phyloP scores from a whole-genome alignment of 768 basidiomycete genomes.

The Mrakia frigida region DNA sequence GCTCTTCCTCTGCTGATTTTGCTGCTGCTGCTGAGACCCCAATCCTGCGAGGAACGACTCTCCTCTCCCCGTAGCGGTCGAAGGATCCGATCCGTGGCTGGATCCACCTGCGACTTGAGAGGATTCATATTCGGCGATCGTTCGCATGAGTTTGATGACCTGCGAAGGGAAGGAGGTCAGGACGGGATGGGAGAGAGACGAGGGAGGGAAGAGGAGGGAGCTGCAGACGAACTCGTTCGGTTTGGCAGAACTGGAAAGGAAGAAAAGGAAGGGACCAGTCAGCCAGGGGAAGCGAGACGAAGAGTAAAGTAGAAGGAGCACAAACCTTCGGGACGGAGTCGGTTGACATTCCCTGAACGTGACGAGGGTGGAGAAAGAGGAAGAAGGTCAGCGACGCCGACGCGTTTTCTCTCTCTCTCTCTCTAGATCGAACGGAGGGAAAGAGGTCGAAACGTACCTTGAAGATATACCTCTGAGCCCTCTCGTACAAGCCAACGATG shows the following conservation, averaged over 20 bases:
- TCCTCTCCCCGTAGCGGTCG: neutral
- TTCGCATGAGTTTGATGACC: neutral
- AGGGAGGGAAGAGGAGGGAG: neutral
- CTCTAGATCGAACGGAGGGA: neutral
- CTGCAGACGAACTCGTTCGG: neutral
- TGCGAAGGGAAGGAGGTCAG: neutral
- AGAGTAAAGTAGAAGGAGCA: neutral
- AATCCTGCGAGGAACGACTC: neutral
- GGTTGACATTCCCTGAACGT: constrained; percentile 66
- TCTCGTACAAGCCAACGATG: constrained; percentile 86
- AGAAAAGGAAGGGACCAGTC: neutral
- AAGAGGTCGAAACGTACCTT: constrained; percentile 44
- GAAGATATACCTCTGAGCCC: constrained; percentile 95
- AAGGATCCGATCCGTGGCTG: neutral
- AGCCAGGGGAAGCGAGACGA: neutral
- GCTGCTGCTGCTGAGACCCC: neutral
- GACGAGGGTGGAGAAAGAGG: neutral
- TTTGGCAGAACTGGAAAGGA: neutral
- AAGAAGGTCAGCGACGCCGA: neutral
- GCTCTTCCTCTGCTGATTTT: neutral
- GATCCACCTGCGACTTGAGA: neutral
- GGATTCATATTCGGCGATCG: constrained; percentile 5
- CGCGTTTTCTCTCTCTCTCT: constrained; percentile 42
- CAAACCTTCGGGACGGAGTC: constrained; percentile 84
- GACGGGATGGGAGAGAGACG: neutral